Base-by-base conservation (phyloP, 305 asterid species). In the Fraxinus ornus region DNA sequence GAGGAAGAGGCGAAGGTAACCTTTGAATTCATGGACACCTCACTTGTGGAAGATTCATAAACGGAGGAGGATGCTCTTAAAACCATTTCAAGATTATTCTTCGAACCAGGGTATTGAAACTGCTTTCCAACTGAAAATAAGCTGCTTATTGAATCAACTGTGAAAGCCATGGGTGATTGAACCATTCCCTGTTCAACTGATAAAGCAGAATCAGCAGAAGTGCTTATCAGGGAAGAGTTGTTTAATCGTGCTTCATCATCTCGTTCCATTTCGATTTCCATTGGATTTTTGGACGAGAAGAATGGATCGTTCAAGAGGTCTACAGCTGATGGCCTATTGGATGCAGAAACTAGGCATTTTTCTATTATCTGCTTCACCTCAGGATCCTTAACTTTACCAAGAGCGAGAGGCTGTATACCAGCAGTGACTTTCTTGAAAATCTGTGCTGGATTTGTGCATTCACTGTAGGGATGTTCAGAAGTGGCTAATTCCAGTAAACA, bases 401-500 rank as follows among this genome's bases (percentile, higher is more conserved):
- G 85, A 49, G 87, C 80, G 10, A 33, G 77, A 4, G 92, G 91
- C 83, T 78, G 85, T 24, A 75, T 30, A 22, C 90, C 91, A 28
- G 84, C 81, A 9, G 81, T 35, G 75, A 90, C 91, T 85, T 88
- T 90, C 88, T 83, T 88, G 87, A 49, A 88, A 10, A 89, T 88
- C 81, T 89, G 92, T 0, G 86, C 87, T 3, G 81, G 86, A 77
- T 88, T 86, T 9, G 81, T 84, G 83, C 92, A 90, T 76, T 88
- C 92, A 0, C 85, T 81, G 36, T 88, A 90, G 5, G 94, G 92
- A 44, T 60, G 87, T 15, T 90, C 92, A 30, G 26, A 75, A 47
- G 94, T 88, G 39, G 83, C 82, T 85, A 90, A n/a, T 78, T 89
- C 92, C 86, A 89, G 21, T 75, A 90, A 78, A 76, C 94, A 90